Conservation (phyloP, 2,329 filamentous ascomycete genomes). For the Ceratocystis cubensis region DNA sequence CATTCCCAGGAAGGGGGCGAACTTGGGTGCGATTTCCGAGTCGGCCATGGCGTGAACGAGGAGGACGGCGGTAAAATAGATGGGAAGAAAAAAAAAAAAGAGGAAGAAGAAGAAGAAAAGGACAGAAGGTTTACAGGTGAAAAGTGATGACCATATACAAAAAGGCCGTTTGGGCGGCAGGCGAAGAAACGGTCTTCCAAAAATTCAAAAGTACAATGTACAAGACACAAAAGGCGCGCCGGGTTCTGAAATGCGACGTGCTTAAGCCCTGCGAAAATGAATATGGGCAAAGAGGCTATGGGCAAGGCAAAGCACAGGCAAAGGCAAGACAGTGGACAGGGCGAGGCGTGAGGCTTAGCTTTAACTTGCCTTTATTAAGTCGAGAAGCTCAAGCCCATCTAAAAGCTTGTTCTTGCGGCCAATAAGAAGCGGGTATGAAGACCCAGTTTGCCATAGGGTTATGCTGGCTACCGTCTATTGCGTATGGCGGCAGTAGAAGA, state of each 20-base stretch:
- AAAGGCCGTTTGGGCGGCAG: neutral
- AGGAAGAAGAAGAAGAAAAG: neutral
- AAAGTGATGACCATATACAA: neutral
- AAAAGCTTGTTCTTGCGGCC: neutral
- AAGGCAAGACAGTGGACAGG: neutral
- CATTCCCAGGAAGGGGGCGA: conserved; percentile 82
- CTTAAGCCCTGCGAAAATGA: neutral
- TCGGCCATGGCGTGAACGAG: conserved; percentile 35
- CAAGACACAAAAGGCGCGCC: neutral
- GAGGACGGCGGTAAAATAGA: neutral
- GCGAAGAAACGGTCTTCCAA: neutral
- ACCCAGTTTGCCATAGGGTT: neutral
- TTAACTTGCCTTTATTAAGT: neutral
- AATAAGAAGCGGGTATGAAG: neutral
- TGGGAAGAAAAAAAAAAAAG: neutral
- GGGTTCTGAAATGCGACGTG: neutral
- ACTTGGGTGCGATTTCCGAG: conserved; percentile 58
- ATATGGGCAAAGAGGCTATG: neutral
- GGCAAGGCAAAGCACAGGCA: neutral
- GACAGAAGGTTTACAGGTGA: neutral
- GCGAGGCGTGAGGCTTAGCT: neutral
- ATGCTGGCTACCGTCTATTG: neutral
- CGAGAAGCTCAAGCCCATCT: neutral
- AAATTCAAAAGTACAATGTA: neutral
- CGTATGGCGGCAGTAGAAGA: neutral